Base-by-base conservation (phyloP, 2,329 filamentous ascomycete species). In the Pseudogymnoascus sp. region DNA sequence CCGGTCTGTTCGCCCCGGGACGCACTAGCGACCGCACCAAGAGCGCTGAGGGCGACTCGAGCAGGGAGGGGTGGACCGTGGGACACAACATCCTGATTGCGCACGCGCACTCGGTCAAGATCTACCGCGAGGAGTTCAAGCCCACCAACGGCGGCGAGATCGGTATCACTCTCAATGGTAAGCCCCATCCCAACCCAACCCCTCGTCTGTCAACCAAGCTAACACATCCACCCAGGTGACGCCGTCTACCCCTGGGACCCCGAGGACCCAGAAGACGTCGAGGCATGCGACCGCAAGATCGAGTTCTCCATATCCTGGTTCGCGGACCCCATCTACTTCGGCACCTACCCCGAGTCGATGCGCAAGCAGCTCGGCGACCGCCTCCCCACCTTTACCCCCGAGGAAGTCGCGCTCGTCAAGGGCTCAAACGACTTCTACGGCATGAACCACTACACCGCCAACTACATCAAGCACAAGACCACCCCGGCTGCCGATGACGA, bases 341-440 rank as follows among this genome's bases (percentile, higher is more conserved):
- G 91, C 68, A 83, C 88, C 68, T 95, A 95, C 76, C 91, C 91
- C 6, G 89, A 84, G 65, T 91, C 87, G 65, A 95, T 95, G 90
- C 81, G 84, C 64, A 84, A 85, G 73, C 91, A 95, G 78, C 85
- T 95, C 16, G 90, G 91, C 63, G 81, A 87, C 72, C 85, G 90
- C 12, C 82, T 95, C 59, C 91, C 91, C 4, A 78, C 80, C 50
- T 94, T 90, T 74, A 91, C 88, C 0, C 75, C 81, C 0, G 88
- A 90, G 68, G 90, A 96, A 72, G 75, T 79, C 23, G 84, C 83
- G 1, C 79, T 94, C n/a, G 85, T 96, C 53, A 81, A 88, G 71
- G 90, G 89, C n/a, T 91, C 87, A 73, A 94, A 94, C 75, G 91
- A 95, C 79, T 95, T 95, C 77, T 95, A 95, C 75, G 91, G 90